A percentile compares a stretch with the other conserved stretches of the same genome.
These are phyloP conservation scores for Kondoa malvinella DNA, from an alignment of 768 basidiomycete species.

Conservation along the genomic window DNA sequence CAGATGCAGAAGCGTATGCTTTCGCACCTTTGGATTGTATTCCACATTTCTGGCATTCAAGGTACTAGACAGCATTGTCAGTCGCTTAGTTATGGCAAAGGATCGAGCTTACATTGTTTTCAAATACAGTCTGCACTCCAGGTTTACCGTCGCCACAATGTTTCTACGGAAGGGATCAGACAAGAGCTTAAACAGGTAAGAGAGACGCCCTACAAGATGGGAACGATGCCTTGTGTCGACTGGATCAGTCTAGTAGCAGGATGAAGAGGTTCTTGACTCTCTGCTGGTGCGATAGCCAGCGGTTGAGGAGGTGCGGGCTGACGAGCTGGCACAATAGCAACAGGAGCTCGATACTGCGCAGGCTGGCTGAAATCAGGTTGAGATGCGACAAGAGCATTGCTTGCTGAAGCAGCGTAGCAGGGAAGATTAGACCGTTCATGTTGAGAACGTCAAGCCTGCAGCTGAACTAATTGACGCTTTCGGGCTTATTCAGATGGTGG, in stretches of 20 bases:
- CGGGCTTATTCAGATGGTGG: too few species aligned
- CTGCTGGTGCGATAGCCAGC: not conserved
- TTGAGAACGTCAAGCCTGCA: too few species aligned
- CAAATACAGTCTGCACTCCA: conserved; percentile 86
- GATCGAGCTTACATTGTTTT: conserved; percentile 55
- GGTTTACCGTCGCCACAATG: conserved; percentile 95
- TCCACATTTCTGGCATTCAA: conserved; percentile 82
- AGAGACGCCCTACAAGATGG: conserved; percentile 62
- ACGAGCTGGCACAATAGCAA: too few species aligned
- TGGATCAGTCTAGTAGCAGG: not conserved
- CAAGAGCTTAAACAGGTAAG: not conserved
- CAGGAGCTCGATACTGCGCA: not conserved
- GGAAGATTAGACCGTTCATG: not conserved
- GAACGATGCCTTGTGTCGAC: conserved; percentile 77
- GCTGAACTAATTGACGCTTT: too few species aligned
- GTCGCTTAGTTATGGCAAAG: not conserved
- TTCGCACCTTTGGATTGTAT: conserved; percentile 95
- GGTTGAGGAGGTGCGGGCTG: not conserved
- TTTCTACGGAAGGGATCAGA: conserved; percentile 35
- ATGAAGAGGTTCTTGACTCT: too few species aligned
- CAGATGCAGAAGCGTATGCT: not conserved
- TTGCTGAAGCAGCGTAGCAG: not conserved
- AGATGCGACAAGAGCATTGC: not conserved
- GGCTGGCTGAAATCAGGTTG: not conserved
- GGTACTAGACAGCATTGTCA: too few species aligned